Evolutionary conservation across 1,139 yeast species (phyloP).

Genomic region (Spathaspora sp.): DNA sequence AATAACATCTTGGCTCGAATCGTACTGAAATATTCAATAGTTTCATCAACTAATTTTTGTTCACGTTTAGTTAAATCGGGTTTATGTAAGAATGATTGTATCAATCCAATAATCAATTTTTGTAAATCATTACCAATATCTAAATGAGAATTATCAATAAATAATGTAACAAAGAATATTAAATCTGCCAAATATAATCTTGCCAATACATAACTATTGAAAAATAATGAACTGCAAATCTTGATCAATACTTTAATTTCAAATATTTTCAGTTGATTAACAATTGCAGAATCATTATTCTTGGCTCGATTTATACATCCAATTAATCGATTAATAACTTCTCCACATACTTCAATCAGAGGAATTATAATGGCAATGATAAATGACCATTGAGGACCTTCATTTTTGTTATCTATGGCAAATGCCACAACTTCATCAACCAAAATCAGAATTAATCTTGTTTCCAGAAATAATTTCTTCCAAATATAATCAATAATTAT

Average conservation of each 20-base stretch:
- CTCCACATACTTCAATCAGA: conserved; percentile 71
- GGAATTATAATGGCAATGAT: conserved; percentile 69
- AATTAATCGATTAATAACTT: conserved; percentile 55
- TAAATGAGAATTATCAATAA: conserved; percentile 71
- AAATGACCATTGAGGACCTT: conserved; percentile 66
- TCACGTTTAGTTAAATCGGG: conserved; percentile 49
- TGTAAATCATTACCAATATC: conserved; percentile 69
- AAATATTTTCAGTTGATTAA: conserved; percentile 63
- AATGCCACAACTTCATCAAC: conserved; percentile 74
- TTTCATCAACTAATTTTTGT: conserved; percentile 44
- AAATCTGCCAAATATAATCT: conserved; percentile 73
- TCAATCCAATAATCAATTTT: conserved; percentile 63
- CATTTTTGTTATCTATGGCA: conserved; percentile 74
- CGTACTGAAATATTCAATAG: conserved; percentile 63
- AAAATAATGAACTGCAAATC: conserved; percentile 65
- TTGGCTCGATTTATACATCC: conserved; percentile 52
- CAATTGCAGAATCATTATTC: conserved; percentile 51
- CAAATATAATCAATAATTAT: conserved; percentile 58
- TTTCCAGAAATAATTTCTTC: conserved; percentile 65
- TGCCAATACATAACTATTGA: conserved; percentile 67
- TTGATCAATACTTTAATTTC: conserved; percentile 72
- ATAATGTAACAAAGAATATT: conserved; percentile 64
- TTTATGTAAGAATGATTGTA: conserved; percentile 69
- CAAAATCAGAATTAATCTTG: conserved; percentile 54
- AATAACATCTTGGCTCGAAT: conserved; percentile 74